Evolutionary conservation across 495 filamentous ascomycete genomes (phyloP), one percentile per base, ranked within the genome.

Genomic region (Evansstolkia leycettana): DNA sequence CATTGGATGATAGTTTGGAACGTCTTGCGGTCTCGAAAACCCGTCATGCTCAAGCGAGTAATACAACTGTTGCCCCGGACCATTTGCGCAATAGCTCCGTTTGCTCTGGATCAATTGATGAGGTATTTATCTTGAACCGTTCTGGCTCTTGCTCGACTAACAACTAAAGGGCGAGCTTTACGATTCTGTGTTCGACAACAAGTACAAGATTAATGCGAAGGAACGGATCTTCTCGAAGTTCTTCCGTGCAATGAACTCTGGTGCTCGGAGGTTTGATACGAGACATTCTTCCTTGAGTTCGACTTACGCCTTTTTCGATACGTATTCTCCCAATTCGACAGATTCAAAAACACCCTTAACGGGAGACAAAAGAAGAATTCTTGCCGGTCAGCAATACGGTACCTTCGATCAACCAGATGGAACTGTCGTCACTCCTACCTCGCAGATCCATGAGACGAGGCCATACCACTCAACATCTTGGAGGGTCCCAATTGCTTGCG

Each of bases 1-100:
- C 53, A 17, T 35, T 50, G 4, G 37, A 33, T 23, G 40, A 46
- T 34, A 47, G 45, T 32, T 31, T 38, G 8, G 45, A 46, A 25
- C 46, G 39, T 3, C 45, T 57, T 12, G 23, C 47, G 27, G 34
- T 57, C 0, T 10, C 30, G 7, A 57, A 52, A 19, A 29, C 38
- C 13, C 41, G 53, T 2, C 31, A 23, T 23, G 29, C 13, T 12
- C 12, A 25, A 5, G 9, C 7, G 24, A 9, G 15, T 27, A 14
- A 7, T 29, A 16, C 10, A 18, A 17, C 8, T 30, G 8, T 10
- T 28, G n/a, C n/a, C n/a, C n/a, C 20, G 20, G 20, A 23, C 9
- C 9, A 4, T 23, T 9, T 4, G 5, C 20, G 20, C 5, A 23
- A 5, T 4, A 23, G 20, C 20, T 5, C 20, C 9, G 20, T 4